Percentiles rank a stretch among this genome's conserved stretches.
phyloP scores from a whole-genome alignment of 2,329 filamentous ascomycete genomes.

The Hypoxylon sp. region DNA sequence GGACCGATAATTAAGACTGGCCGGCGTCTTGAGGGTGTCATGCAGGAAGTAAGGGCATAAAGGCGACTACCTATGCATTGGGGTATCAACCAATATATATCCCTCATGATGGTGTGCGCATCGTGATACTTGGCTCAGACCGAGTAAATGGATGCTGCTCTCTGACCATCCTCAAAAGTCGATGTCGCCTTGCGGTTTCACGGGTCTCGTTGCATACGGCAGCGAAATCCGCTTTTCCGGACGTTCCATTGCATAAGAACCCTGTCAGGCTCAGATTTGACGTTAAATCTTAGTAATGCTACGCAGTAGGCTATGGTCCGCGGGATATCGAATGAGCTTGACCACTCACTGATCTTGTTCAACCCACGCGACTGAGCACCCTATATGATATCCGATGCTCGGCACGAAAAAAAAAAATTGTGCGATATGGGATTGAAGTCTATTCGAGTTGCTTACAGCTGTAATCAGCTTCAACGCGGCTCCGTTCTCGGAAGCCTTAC shows the following conservation, averaged over 20 bases:
- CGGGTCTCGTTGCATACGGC: conserved; percentile 39
- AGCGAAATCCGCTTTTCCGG: conserved; percentile 39
- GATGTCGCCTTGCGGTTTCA: conserved; percentile 31
- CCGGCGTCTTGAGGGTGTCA: conserved; percentile 36
- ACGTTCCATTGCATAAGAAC: conserved; percentile 44
- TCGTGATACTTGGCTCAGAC: conserved; percentile 37
- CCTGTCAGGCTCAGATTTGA: conserved; percentile 37
- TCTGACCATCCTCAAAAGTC: conserved; percentile 25
- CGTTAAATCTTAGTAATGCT: conserved; percentile 38
- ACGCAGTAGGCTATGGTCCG: conserved; percentile 32
- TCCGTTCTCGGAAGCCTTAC: conserved; percentile 38
- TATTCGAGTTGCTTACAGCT: conserved; percentile 9
- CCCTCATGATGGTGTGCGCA: conserved; percentile 37
- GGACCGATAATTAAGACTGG: conserved; percentile 27
- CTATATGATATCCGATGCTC: conserved; percentile 33
- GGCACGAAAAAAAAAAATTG: conserved; percentile 25
- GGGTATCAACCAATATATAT: conserved; percentile 40
- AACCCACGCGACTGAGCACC: conserved; percentile 32
- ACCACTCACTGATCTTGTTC: conserved; percentile 25
- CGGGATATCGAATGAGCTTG: conserved; percentile 23
- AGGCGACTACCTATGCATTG: conserved; percentile 39
- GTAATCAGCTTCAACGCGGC: conserved; percentile 17
- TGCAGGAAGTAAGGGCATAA: conserved; percentile 43
- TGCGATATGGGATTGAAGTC: conserved; percentile 14
- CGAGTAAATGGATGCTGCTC: conserved; percentile 36